Conservation (phyloP, 257 asterid species). For the Solanum chiquidenum region DNA sequence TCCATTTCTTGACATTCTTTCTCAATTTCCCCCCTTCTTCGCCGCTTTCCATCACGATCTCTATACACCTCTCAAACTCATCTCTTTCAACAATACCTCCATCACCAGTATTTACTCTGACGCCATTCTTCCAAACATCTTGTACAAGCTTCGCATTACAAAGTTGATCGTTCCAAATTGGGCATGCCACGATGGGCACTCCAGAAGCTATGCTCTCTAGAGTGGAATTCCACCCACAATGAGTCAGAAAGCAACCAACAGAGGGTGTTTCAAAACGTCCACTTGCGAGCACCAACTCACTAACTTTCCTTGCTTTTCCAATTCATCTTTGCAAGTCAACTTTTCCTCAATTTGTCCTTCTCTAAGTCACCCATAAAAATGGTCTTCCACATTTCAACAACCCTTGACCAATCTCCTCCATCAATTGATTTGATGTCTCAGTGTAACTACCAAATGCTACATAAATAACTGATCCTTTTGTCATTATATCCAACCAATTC, state of each 20-base stretch:
- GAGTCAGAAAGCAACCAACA: slow-evolving; percentile 19
- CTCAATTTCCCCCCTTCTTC: slow-evolving; percentile 14
- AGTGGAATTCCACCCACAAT: slow-evolving; percentile 49
- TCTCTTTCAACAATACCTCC: slow-evolving; percentile 5
- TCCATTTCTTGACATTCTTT: slow-evolving; percentile 26
- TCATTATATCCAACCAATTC: slow-evolving; percentile 2
- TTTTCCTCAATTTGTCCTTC: not conserved
- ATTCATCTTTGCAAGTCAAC: slow-evolving; percentile 2
- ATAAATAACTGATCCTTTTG: slow-evolving; percentile 5
- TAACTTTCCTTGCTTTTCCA: slow-evolving; percentile 6
- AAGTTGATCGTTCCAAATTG: slow-evolving; percentile 41
- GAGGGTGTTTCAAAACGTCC: slow-evolving; percentile 13
- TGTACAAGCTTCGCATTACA: slow-evolving; percentile 42
- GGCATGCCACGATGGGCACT: slow-evolving; percentile 31
- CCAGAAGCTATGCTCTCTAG: slow-evolving; percentile 34
- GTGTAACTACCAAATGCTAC: slow-evolving; percentile 7
- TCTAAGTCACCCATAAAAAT: slow-evolving; percentile 22
- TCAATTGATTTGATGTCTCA: not conserved
- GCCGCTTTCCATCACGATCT: slow-evolving; percentile 12
- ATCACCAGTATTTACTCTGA: slow-evolving; percentile 6
- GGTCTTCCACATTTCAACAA: slow-evolving; percentile 9
- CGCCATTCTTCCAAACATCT: slow-evolving; percentile 37
- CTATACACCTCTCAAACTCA: slow-evolving; percentile 27
- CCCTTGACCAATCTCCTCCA: slow-evolving; percentile 13
- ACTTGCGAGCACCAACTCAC: slow-evolving; percentile 22